Base-by-base conservation (phyloP, 2,329 filamentous ascomycete genomes). In the Chaetomiaceae sp. region DNA sequence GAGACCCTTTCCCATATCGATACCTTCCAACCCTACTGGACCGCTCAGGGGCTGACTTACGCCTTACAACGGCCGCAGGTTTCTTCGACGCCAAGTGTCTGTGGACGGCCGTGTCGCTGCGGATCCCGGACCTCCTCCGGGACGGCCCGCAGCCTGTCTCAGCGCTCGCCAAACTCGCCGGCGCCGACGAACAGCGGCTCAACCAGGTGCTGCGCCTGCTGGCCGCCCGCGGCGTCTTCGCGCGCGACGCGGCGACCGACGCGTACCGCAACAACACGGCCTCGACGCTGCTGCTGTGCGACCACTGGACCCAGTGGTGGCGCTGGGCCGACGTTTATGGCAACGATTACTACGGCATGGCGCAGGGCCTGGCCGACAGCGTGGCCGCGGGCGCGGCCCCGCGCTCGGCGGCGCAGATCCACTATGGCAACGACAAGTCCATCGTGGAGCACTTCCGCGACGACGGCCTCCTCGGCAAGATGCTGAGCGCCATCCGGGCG, bases 271-370 rank as follows among this genome's bases (percentile, higher is more conserved):
- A 75, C 59, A 75, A 68, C 54, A 47, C 20, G 7, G 48, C 60
- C 2, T 75, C 73, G 0, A 44, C 47, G 1, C 61, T 75, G 4
- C 63, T 75, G 2, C 49, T 42, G 0, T 55, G 57, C 2, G 61
- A 69, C 47, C 72, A 76, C 57, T 75, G 72, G 72, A 74, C 71
- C 0, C 70, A 73, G 57, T 76, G 72, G 73, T 68, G 63, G 19
- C 68, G 68, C 54, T 75, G 73, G 74, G 71, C 72, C 2, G 62
- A 67, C 2, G 64, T 75, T 1, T 75, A 75, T 54, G 72, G 70
- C 6, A 71, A 69, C 53, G 60, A 73, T 47, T 75, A 74, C 61
- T 76, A 74, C 61, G 70, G 75, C 54, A 71, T 73, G 34, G 69
- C 71, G 0, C 60, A 66, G 4, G 71, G 75, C 27, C 73, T 72